Conservation (phyloP, 2,329 filamentous ascomycete species). For the Stylonectria norvegica region DNA sequence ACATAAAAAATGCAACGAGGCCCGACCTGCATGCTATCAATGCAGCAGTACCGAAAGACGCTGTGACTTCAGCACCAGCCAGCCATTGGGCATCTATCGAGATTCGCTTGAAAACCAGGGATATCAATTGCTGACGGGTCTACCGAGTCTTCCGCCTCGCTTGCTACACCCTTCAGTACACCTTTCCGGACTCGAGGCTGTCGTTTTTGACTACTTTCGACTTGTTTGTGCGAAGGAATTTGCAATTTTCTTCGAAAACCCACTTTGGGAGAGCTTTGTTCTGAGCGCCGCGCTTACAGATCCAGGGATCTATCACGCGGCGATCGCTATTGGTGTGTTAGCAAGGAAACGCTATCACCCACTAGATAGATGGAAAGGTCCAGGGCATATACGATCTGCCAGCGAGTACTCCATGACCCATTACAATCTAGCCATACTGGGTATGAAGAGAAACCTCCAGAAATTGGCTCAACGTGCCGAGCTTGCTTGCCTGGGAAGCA, state of each 20-base stretch:
- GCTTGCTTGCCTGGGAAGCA: constrained; percentile 4
- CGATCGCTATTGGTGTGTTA: constrained; percentile 2
- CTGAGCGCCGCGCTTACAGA: neutral
- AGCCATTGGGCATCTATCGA: neutral
- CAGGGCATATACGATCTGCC: neutral
- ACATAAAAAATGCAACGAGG: constrained; percentile 7
- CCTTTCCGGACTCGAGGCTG: neutral
- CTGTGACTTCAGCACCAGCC: constrained; percentile 2
- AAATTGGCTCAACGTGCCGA: neutral
- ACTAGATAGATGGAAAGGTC: neutral
- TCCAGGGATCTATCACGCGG: constrained; percentile 4
- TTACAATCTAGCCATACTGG: constrained; percentile 4
- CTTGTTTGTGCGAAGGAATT: constrained; percentile 9
- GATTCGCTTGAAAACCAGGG: neutral
- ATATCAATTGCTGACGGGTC: neutral
- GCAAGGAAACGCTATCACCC: constrained; percentile 2
- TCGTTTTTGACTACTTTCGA: constrained; percentile 4
- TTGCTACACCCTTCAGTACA: neutral
- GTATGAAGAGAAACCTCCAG: constrained; percentile 1
- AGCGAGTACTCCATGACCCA: neutral
- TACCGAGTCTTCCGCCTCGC: neutral
- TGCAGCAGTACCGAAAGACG: constrained; percentile 3
- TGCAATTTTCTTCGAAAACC: constrained; percentile 4
- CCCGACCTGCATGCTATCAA: constrained; percentile 5
- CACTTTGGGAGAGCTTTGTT: constrained; percentile 1